Evolutionary conservation across 371 early-diverging fungal genomes (phyloP), one percentile per base, ranked within the genome.

Genomic region (Apophysomyces ossiformis): DNA sequence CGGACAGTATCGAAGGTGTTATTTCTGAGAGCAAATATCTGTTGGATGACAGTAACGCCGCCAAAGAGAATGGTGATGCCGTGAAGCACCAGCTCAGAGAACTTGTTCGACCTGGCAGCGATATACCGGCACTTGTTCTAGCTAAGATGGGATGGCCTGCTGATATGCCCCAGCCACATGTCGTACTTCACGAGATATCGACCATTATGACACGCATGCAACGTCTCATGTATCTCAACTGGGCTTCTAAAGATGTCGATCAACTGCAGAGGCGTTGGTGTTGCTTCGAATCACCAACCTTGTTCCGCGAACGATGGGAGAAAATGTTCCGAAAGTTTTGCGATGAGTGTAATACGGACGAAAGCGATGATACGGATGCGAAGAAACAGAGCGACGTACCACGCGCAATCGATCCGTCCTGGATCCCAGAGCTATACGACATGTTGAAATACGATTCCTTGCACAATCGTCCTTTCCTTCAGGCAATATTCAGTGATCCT

Each of bases 251-350:
- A 60, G 78, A 85, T 37, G 83, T 90, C 0, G 87, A 87, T 8
- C 65, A 74, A 6, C 71, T 90, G 11, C 92, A 93, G 74, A 60
- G 76, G 45, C 78, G 85, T 2, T 94, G 94, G 94, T 94, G 94
- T 67, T 94, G 94, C 65, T 81, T 82, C 66, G 95, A 94, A 66
- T 88, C 87, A 18, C 90, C 92, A 1, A 72, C 80, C 1, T 73
- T 93, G 18, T 94, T 93, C 71, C 83, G 86, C 65, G 99, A 98
- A 80, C 88, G 99, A 15, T 98, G 99, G 99, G 95, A 95, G 72
- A 95, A 95, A 75, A 86, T 96, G 58, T 94, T 98, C 70, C 76
- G 82, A 36, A 95, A 96, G 50, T 95, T 96, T 73, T 91, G 92
- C 60, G 90, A 92, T 66, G 87, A 86, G 0, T 85, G 85, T 32